These are phyloP conservation scores for Paramyrothecium roridum DNA, from an alignment of 2,329 filamentous ascomycete genomes.

Conservation along the genomic window DNA sequence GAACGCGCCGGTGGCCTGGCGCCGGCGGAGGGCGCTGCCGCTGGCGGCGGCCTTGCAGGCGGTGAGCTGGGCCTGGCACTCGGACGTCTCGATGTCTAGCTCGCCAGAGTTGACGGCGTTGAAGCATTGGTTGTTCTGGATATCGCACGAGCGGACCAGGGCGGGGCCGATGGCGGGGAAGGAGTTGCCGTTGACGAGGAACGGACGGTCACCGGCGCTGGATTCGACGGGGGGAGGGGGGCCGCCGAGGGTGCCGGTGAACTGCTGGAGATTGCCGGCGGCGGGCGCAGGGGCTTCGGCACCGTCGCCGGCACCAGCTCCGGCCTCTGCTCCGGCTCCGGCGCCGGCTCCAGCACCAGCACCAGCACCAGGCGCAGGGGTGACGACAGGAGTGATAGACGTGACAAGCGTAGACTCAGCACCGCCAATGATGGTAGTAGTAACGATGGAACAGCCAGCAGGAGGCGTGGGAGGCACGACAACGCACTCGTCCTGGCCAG, in stretches of 20 bases:
- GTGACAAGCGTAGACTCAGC: neutral
- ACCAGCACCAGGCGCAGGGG: neutral
- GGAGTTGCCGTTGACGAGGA: conserved; percentile 51
- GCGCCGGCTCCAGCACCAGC: conserved; percentile 3
- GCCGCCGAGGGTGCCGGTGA: conserved; percentile 40
- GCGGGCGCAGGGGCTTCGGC: neutral
- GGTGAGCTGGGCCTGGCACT: conserved; percentile 40
- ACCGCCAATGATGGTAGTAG: neutral
- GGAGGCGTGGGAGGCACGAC: neutral
- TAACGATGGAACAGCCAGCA: neutral
- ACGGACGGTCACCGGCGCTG: conserved; percentile 33
- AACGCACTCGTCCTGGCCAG: neutral
- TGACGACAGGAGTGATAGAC: conserved; percentile 1
- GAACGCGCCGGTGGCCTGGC: conserved; percentile 25
- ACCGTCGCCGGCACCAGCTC: neutral
- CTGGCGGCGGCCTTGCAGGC: conserved; percentile 25
- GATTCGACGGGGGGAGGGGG: conserved; percentile 37
- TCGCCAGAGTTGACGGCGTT: conserved; percentile 43
- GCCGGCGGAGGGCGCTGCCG: neutral
- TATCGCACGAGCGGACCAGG: conserved; percentile 43
- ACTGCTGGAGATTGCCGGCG: conserved; percentile 38
- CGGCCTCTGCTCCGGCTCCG: conserved; percentile 9
- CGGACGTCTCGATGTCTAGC: conserved; percentile 19
- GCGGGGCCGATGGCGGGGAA: conserved; percentile 47
- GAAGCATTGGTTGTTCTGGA: conserved; percentile 48